A percentile compares a stretch with the other conserved stretches of the same genome.
These are phyloP conservation scores for Neofusicoccum cordaticola DNA, from an alignment of 2,329 filamentous ascomycete genomes.

Conservation along the genomic window DNA sequence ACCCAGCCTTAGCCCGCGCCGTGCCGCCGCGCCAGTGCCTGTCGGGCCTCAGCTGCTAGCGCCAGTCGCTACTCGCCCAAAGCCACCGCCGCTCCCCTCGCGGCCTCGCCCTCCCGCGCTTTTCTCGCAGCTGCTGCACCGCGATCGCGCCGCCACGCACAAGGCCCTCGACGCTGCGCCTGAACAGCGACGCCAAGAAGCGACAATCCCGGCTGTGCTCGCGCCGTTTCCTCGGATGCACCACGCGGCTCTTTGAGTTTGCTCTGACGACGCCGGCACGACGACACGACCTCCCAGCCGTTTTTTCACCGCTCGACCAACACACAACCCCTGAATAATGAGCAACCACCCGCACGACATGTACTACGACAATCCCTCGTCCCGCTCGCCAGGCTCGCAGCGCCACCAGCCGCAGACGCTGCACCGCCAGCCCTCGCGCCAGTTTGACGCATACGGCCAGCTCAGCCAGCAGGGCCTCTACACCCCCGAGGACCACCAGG, in stretches of 20 bases:
- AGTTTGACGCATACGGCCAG: slow-evolving; percentile 71
- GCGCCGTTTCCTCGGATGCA: slow-evolving; percentile 14
- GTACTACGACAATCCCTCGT: slow-evolving; percentile 70
- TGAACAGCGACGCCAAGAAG: neutral
- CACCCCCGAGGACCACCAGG: slow-evolving; percentile 62
- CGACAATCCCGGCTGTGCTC: neutral
- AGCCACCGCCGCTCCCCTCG: neutral
- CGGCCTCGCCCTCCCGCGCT: neutral
- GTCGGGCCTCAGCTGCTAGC: slow-evolving; percentile 7
- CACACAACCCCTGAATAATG: slow-evolving; percentile 15
- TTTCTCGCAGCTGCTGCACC: neutral
- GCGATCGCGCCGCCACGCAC: neutral
- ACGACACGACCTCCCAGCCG: slow-evolving; percentile 10
- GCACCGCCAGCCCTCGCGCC: slow-evolving; percentile 71
- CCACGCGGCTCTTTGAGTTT: slow-evolving; percentile 14
- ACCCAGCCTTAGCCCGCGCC: neutral
- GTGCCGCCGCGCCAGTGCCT: slow-evolving; percentile 12
- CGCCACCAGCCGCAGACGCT: slow-evolving; percentile 64
- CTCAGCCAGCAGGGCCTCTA: slow-evolving; percentile 62
- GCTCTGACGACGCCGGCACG: slow-evolving; percentile 11
- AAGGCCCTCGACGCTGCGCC: neutral
- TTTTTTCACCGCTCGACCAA: slow-evolving; percentile 11
- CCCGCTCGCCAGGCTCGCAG: slow-evolving; percentile 72
- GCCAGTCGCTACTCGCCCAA: neutral
- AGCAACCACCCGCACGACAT: slow-evolving; percentile 51